Evolutionary conservation across 2,329 filamentous ascomycete genomes (phyloP).

Genomic region (Cercospora nicotianae): DNA sequence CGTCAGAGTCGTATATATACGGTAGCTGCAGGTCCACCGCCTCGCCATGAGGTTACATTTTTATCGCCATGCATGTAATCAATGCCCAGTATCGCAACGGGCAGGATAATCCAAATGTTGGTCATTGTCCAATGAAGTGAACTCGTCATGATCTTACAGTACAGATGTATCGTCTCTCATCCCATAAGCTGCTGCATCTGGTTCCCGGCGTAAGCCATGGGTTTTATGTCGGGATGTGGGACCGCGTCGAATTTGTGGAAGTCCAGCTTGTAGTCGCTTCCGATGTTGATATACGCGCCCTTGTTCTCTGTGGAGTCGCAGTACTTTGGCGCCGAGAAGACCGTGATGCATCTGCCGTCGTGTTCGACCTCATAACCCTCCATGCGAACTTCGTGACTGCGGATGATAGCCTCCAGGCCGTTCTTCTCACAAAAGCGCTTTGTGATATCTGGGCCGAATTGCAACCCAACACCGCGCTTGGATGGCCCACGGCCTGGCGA

Average conservation of each 20-base stretch:
- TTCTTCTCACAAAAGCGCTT: conserved; percentile 97
- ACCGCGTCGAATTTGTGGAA: conserved; percentile 96
- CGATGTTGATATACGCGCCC: conserved; percentile 97
- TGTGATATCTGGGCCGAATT: conserved; percentile 95
- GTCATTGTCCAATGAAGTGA: conserved; percentile 2
- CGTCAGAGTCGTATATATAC: not conserved
- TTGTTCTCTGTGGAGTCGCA: conserved; percentile 98
- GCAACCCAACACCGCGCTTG: conserved; percentile 93
- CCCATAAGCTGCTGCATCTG: conserved; percentile 73
- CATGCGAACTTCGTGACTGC: conserved; percentile 98
- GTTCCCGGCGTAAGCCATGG: conserved; percentile 87
- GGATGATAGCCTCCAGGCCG: conserved; percentile 88
- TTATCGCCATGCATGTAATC: conserved; percentile 5
- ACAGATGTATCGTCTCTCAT: conserved; percentile 6
- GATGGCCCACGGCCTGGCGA: conserved; percentile 84
- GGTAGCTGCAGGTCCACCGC: conserved; percentile 1
- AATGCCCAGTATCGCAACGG: not conserved
- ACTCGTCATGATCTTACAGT: not conserved
- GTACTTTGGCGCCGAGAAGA: conserved; percentile 96
- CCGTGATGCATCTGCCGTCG: conserved; percentile 91
- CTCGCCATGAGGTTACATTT: conserved; percentile 5
- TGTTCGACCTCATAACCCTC: conserved; percentile 99
- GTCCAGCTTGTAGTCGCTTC: conserved; percentile 83
- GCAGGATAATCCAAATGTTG: not conserved
- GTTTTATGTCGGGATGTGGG: conserved; percentile 90